Conservation (phyloP, 1,284 basidiomycete genomes). For the Malassezia nana region DNA sequence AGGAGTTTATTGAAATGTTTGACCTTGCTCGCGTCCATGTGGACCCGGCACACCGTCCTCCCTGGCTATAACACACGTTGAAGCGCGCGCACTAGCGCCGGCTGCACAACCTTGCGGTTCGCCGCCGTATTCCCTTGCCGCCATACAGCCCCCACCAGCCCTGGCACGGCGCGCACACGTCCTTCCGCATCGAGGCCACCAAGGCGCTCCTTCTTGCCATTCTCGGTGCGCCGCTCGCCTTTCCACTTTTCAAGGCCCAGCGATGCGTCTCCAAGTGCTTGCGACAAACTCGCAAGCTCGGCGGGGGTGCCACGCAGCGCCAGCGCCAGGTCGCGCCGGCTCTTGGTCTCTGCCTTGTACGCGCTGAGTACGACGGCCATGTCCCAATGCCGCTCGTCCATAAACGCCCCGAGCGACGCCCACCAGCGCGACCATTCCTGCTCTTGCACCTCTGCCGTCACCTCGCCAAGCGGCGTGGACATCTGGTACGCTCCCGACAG, state of each 20-base stretch:
- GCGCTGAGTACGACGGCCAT: slow-evolving; percentile 31
- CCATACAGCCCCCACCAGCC: slow-evolving; percentile 27
- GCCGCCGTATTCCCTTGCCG: slow-evolving; percentile 35
- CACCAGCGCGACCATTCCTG: slow-evolving; percentile 33
- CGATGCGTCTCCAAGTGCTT: neutral
- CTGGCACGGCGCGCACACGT: slow-evolving; percentile 9
- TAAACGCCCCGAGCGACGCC: slow-evolving; percentile 24
- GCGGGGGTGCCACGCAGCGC: neutral
- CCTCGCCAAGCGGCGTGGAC: slow-evolving; percentile 1
- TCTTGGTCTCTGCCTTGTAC: slow-evolving; percentile 24
- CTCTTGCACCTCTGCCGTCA: slow-evolving; percentile 18
- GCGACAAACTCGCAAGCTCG: neutral
- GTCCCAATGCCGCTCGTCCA: slow-evolving; percentile 27
- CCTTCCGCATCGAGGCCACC: slow-evolving; percentile 22
- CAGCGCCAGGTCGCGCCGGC: slow-evolving; percentile 31
- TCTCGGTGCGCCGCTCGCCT: neutral
- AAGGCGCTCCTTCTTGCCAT: slow-evolving; percentile 30
- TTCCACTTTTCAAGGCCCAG: slow-evolving; percentile 5
- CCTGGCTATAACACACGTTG: slow-evolving; percentile 14
- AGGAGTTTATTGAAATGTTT: slow-evolving; percentile 43
- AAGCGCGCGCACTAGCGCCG: slow-evolving; percentile 26
- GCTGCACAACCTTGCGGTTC: slow-evolving; percentile 40
- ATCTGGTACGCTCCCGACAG: slow-evolving; percentile 21
- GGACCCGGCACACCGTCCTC: slow-evolving; percentile 12
- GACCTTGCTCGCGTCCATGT: slow-evolving; percentile 20